These are phyloP conservation scores for Bocquillonia castaneifolia DNA, from an alignment of 441 rosid species.

Conservation along the genomic window DNA sequence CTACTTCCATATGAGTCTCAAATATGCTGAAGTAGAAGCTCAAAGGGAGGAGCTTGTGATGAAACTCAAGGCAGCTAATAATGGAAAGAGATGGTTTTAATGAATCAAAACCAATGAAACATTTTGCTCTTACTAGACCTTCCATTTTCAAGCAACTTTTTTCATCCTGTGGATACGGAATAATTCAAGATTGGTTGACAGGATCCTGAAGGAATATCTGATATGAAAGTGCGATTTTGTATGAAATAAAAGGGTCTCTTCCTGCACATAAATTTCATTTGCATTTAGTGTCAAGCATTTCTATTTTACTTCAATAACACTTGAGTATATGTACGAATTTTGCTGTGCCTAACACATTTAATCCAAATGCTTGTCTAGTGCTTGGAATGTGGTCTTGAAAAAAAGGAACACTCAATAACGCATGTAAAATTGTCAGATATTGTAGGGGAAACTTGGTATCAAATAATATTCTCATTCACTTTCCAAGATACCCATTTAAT, in stretches of 20 bases:
- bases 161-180: neutral
- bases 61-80: constrained; percentile 45
- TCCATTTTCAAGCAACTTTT: neutral
- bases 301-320: no score
- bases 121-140: neutral
- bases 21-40: constrained; percentile 54
- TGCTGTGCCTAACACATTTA: neutral
- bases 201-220: neutral
- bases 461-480: constrained; percentile 22
- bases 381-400: neutral
- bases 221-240: neutral
- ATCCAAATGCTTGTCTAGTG: constrained; percentile 9
- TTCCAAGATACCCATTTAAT: constrained; percentile 14
- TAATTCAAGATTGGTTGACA: neutral
- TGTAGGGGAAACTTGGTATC: constrained; percentile 10
- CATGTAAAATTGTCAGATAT: neutral
- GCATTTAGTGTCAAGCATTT: neutral
- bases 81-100: constrained; percentile 42
- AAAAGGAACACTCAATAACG: neutral
- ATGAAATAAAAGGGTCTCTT: neutral
- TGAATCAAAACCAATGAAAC: neutral
- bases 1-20: constrained; percentile 55
- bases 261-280: neutral
- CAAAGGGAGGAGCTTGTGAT: constrained; percentile 57
- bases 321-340: neutral